phyloP scores from a whole-genome alignment of 306 rosid species.

The Mucuna pruriens region DNA sequence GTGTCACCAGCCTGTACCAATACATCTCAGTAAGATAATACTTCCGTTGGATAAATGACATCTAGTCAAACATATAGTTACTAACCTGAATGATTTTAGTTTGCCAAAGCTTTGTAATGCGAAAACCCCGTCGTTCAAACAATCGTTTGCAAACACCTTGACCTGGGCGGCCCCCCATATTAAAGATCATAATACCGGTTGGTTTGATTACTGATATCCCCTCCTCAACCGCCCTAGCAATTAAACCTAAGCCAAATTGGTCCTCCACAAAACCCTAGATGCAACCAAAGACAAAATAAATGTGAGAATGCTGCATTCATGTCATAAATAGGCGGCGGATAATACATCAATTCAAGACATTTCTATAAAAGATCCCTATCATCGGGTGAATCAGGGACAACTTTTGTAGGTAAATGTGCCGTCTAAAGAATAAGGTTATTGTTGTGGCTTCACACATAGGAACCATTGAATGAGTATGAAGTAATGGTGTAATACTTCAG shows the following conservation, averaged over 20 bases:
- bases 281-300: slow-evolving; percentile 34
- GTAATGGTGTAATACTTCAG: slow-evolving; percentile 4
- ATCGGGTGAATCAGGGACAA: slow-evolving; percentile 19
- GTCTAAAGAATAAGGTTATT: slow-evolving; percentile 1
- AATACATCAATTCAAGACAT: neutral
- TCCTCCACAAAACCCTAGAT: slow-evolving; percentile 97
- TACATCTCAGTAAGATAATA: slow-evolving; percentile 40
- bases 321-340: slow-evolving; percentile 16
- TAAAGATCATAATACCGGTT: slow-evolving; percentile 90
- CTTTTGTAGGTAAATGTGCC: slow-evolving; percentile 5
- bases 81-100: slow-evolving; percentile 95
- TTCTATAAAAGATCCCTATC: slow-evolving; percentile 13
- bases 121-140: slow-evolving; percentile 96
- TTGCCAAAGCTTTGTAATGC: slow-evolving; percentile 91
- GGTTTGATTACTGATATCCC: slow-evolving; percentile 93
- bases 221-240: slow-evolving; percentile 99
- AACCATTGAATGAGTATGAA: slow-evolving; percentile 18
- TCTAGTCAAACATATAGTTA: slow-evolving; percentile 27
- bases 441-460: slow-evolving; percentile 26
- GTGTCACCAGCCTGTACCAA: slow-evolving; percentile 86
- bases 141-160: slow-evolving; percentile 89
- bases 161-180: slow-evolving; percentile 99
- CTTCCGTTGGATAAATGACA: slow-evolving; percentile 28
- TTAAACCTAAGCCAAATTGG: slow-evolving; percentile 95
- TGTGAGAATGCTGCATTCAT: slow-evolving; percentile 2